Base-by-base conservation (phyloP, 1,139 yeast species). In the Geotrichum bryndzae region DNA sequence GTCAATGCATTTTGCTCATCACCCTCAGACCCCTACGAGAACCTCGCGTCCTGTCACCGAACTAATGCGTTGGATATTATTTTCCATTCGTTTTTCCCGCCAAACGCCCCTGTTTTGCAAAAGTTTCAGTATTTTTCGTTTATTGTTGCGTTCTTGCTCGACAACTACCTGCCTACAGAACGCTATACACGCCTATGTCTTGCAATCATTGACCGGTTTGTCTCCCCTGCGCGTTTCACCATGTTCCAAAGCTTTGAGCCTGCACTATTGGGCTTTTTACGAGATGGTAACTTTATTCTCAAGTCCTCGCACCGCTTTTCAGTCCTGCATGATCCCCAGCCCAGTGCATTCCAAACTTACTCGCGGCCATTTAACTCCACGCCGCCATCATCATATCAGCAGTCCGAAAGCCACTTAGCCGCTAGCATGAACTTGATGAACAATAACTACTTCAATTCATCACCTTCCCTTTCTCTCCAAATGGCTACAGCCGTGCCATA, bases 121-220 rank as follows among this genome's bases (percentile, higher is more conserved):
- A 65, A 74, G 15, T 64, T 68, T 15, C 72, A 70, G 54, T 69
- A 72, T 54, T 72, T 74, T 57, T 68, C 76, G 1, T 68, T 69
- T 15, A 63, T 72, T 10, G 65, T 69, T 51, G 68, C 71, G 0
- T 53, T 62, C 7, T 59, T 70, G 11, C 58, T 70, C 18, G 70
- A 67, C 31, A 58, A 65, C 48, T 63, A 67, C 29, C 60, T 46
- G 27, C 50, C 58, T 13, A 45, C 27, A 69, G 68, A 35, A 64
- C 58, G 54, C 57, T 70, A 41, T 66, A 66, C 55, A 64, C 64
- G 52, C 67, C 68, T 29, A 53, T 70, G 7, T 62, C 66, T 51
- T 68, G 68, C 60, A 60, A 67, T 55, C 55, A 66, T 45, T 25
- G 57, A 54, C 48, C 56, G 58, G n/a, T 59, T 70, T 61, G 64